Evolutionary conservation across 1,284 basidiomycete genomes (phyloP).

Genomic region (Rhodotorula sp.): DNA sequence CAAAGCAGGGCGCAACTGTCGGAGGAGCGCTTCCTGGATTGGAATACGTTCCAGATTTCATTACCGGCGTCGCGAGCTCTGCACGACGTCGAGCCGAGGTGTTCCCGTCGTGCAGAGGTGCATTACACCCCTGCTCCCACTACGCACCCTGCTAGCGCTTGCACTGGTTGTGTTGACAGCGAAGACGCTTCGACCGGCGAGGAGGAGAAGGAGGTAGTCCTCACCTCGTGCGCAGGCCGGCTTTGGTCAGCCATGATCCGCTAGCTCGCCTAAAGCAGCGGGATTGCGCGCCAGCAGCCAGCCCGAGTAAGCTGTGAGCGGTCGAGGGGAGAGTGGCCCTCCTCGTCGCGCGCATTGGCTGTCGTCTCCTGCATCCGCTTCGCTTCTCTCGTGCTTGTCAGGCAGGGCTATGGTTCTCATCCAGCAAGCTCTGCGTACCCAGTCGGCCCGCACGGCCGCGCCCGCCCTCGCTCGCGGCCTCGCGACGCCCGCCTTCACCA

Average conservation of each 20-base stretch:
- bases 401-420: slow-evolving; percentile 7
- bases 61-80: too few species aligned
- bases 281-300: too few species aligned
- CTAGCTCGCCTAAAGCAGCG: neutral
- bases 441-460: slow-evolving; percentile 4
- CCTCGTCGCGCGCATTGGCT: neutral
- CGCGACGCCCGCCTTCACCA: slow-evolving; percentile 52
- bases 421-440: slow-evolving; percentile 21
- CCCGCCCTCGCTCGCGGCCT: slow-evolving; percentile 17
- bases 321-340: too few species aligned
- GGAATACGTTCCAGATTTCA: too few species aligned
- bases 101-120: too few species aligned
- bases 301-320: too few species aligned
- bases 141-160: too few species aligned
- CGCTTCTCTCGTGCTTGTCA: neutral
- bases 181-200: too few species aligned
- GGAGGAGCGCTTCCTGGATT: neutral
- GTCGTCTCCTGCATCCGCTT: neutral
- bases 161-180: too few species aligned
- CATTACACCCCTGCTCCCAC: too few species aligned
- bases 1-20: neutral
- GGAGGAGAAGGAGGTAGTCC: too few species aligned
- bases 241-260: neutral
- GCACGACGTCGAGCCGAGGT: neutral
- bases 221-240: neutral